A percentile compares a stretch with the other conserved stretches of the same genome.
Conservation (phyloP, 768 basidiomycete species). For the Hydnum rufescens region DNA sequence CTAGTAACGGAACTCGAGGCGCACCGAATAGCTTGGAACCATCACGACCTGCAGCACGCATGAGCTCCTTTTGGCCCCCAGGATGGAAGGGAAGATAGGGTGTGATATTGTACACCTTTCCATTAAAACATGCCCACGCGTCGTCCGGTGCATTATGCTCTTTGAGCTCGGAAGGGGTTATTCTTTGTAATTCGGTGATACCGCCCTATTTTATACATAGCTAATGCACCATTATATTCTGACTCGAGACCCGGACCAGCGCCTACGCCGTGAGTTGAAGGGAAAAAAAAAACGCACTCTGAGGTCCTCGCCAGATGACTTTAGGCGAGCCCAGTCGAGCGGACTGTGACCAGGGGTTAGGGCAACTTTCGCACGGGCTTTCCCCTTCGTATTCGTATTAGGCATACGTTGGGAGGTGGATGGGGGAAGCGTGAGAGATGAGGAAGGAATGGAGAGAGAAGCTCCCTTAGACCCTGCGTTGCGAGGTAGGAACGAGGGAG, state of each 20-base stretch:
- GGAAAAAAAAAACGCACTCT: slow-evolving; percentile 29
- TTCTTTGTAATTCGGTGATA: slow-evolving; percentile 41
- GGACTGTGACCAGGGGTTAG: slow-evolving; percentile 82
- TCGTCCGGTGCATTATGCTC: slow-evolving; percentile 67
- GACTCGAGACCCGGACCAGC: too few species aligned
- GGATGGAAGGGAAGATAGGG: slow-evolving; percentile 84
- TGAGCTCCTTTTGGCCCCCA: slow-evolving; percentile 81
- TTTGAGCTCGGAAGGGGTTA: slow-evolving; percentile 61
- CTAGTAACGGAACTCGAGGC: slow-evolving; percentile 14
- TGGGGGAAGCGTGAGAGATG: slow-evolving; percentile 25
- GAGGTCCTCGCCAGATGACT: slow-evolving; percentile 60
- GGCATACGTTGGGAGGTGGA: slow-evolving; percentile 41
- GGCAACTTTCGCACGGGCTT: slow-evolving; percentile 51
- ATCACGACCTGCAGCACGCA: slow-evolving; percentile 89
- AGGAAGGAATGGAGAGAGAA: slow-evolving; percentile 6
- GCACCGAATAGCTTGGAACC: slow-evolving; percentile 87
- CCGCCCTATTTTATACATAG: slow-evolving; percentile 30
- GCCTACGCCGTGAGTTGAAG: too few species aligned
- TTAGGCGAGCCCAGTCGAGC: slow-evolving; percentile 84
- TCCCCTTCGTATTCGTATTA: slow-evolving; percentile 28
- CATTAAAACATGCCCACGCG: slow-evolving; percentile 83
- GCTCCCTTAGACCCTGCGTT: slow-evolving; percentile 14
- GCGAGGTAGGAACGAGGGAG: slow-evolving; percentile 19
- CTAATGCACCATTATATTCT: too few species aligned
- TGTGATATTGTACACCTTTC: slow-evolving; percentile 93